phyloP scores from a whole-genome alignment of 805 yeast species.

The Zygosaccharomyces pseudorouxii region DNA sequence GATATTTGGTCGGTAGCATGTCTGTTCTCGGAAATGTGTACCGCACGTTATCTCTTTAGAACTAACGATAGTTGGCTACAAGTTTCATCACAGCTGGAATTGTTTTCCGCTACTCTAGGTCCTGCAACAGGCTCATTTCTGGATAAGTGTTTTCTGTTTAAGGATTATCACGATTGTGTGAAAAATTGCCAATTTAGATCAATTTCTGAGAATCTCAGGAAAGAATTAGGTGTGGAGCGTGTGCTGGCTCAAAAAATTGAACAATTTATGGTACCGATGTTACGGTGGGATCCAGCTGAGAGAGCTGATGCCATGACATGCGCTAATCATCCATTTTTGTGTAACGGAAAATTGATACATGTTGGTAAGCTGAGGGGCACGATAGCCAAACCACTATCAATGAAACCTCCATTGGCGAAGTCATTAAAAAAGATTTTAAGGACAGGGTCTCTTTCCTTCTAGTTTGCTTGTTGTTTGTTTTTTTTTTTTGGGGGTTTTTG shows the following conservation, averaged over 20 bases:
- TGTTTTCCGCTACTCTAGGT: conserved; percentile 1
- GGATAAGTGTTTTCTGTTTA: neutral
- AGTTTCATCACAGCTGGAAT: conserved; percentile 1
- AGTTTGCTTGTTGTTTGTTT: neutral
- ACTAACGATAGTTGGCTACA: neutral
- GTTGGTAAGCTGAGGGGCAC: neutral
- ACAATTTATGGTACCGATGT: conserved; percentile 6
- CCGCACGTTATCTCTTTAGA: conserved; percentile 5
- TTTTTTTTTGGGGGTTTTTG: neutral
- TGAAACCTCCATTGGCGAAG: neutral
- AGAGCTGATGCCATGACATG: conserved; percentile 4
- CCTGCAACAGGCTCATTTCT: conserved; percentile 2
- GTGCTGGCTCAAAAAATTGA: conserved; percentile 1
- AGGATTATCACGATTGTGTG: neutral
- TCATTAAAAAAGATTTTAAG: conserved; percentile 1
- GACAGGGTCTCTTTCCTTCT: neutral
- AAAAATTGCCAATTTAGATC: neutral
- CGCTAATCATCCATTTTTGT: conserved; percentile 1
- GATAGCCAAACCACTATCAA: neutral
- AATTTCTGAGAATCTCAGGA: neutral
- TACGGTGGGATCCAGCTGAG: conserved; percentile 3
- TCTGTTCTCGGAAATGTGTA: conserved; percentile 5
- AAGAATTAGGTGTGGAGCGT: conserved; percentile 4
- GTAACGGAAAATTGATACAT: neutral
- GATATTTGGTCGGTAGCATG: conserved; percentile 7